phyloP scores from a whole-genome alignment of 2,329 filamentous ascomycete species.

The Simplicillium aogashimaense region DNA sequence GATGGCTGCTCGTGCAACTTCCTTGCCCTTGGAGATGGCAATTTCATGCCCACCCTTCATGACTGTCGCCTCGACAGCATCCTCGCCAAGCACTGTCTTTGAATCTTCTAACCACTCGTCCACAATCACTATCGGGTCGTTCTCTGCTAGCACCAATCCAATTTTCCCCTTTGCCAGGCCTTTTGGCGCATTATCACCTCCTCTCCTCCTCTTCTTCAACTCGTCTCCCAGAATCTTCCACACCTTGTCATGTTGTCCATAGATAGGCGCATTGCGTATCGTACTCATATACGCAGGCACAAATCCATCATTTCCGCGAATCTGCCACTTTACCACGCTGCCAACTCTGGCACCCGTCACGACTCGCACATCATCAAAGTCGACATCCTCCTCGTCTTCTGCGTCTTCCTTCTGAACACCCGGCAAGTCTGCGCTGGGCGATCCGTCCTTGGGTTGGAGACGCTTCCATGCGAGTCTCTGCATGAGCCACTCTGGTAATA shows the following conservation, averaged over 20 bases:
- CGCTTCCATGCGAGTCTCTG: conserved; percentile 40
- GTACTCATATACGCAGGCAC: conserved; percentile 60
- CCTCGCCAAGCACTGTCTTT: conserved; percentile 42
- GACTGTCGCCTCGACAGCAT: conserved; percentile 43
- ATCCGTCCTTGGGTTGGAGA: conserved; percentile 31
- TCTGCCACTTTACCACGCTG: conserved; percentile 59
- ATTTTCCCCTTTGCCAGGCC: conserved; percentile 39
- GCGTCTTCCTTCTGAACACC: conserved; percentile 27
- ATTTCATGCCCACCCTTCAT: conserved; percentile 61
- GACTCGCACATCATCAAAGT: conserved; percentile 39
- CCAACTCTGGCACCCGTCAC: conserved; percentile 47
- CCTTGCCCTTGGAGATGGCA: conserved; percentile 49
- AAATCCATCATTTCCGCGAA: conserved; percentile 56
- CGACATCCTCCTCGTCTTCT: conserved; percentile 23
- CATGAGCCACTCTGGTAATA: conserved; percentile 50
- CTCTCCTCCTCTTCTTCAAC: conserved; percentile 28
- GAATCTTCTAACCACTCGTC: conserved; percentile 56
- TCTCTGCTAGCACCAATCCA: conserved; percentile 54
- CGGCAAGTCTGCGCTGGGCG: conserved; percentile 23
- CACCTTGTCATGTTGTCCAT: conserved; percentile 42
- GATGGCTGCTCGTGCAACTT: conserved; percentile 38
- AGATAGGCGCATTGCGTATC: conserved; percentile 61
- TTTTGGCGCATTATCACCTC: conserved; percentile 16
- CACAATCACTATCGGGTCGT: conserved; percentile 57
- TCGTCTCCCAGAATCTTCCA: conserved; percentile 49